Conservation (phyloP, 116 monocot species). For the Iris pallida region DNA sequence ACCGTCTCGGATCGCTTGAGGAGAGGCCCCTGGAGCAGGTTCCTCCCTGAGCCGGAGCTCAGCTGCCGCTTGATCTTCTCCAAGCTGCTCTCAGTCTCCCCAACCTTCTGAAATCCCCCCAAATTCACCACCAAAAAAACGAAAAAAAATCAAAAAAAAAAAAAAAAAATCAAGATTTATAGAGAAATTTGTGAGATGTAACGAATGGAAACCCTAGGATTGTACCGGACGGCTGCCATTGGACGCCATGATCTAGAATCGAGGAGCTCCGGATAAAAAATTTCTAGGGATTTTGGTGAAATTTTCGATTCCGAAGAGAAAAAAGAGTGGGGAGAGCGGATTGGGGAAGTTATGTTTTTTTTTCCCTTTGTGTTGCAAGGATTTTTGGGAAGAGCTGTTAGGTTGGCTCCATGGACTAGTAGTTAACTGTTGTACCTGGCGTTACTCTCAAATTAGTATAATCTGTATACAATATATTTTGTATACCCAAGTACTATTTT, state of each 20-base stretch:
- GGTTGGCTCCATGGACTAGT: neutral
- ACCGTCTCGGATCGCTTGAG: slow-evolving; percentile 99
- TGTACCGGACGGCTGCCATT: slow-evolving; percentile 43
- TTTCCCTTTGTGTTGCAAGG: neutral
- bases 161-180: neutral
- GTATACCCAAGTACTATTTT: too few species aligned
- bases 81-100: slow-evolving; percentile 84
- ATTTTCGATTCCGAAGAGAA: neutral
- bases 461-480: too few species aligned
- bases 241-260: slow-evolving; percentile 33
- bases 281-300: slow-evolving; percentile 12
- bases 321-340: neutral
- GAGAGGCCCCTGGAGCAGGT: slow-evolving; percentile 93
- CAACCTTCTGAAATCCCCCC: slow-evolving; percentile 37
- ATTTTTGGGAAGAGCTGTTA: neutral
- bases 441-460: neutral
- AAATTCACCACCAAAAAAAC: neutral
- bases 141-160: neutral
- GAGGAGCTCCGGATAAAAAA: neutral
- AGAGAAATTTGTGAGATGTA: neutral
- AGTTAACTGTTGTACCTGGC: neutral
- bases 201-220: neutral
- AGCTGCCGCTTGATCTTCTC: slow-evolving; percentile 98
- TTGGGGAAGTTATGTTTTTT: too few species aligned
- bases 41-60: slow-evolving; percentile 66